A percentile compares a stretch with the other conserved stretches of the same genome.
Evolutionary conservation across 169 alveolate species (phyloP).

Genomic region (Plasmodium malariae): DNA sequence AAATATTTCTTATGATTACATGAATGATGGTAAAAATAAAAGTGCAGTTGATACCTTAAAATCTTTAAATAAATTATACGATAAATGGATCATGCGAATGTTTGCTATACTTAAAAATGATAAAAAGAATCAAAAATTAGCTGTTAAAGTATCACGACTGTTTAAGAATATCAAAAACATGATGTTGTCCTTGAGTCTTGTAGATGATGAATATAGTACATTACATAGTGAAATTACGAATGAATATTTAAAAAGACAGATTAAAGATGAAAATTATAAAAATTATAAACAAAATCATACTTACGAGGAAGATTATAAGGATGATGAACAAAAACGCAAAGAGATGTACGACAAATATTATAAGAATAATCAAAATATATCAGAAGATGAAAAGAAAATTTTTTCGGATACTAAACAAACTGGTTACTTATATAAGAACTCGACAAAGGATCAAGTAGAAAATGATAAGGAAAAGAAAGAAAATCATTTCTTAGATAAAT

Average conservation of each 20-base stretch:
- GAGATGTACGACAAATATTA: slow-evolving; percentile 56
- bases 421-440: background rate
- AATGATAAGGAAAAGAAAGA: slow-evolving; percentile 57
- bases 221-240: slow-evolving; percentile 77
- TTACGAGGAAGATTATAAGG: slow-evolving; percentile 59
- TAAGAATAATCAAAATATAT: slow-evolving; percentile 15
- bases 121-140: slow-evolving; percentile 71
- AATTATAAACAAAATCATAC: slow-evolving; percentile 23
- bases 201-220: slow-evolving; percentile 75
- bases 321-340: slow-evolving; percentile 52
- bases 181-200: slow-evolving; percentile 56
- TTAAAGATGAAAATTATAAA: slow-evolving; percentile 65
- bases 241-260: slow-evolving; percentile 76
- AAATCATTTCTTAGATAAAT: slow-evolving; percentile 58
- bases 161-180: slow-evolving; percentile 76
- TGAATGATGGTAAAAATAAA: slow-evolving; percentile 77
- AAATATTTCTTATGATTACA: slow-evolving; percentile 57
- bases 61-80: slow-evolving; percentile 56
- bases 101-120: slow-evolving; percentile 76
- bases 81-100: slow-evolving; percentile 78
- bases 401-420: slow-evolving; percentile 9
- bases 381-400: slow-evolving; percentile 48
- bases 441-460: slow-evolving; percentile 10
- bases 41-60: slow-evolving; percentile 60
- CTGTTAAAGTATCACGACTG: slow-evolving; percentile 65